Evolutionary conservation across 139 green algal species (phyloP).

Genomic region (Picochlorum sp.): DNA sequence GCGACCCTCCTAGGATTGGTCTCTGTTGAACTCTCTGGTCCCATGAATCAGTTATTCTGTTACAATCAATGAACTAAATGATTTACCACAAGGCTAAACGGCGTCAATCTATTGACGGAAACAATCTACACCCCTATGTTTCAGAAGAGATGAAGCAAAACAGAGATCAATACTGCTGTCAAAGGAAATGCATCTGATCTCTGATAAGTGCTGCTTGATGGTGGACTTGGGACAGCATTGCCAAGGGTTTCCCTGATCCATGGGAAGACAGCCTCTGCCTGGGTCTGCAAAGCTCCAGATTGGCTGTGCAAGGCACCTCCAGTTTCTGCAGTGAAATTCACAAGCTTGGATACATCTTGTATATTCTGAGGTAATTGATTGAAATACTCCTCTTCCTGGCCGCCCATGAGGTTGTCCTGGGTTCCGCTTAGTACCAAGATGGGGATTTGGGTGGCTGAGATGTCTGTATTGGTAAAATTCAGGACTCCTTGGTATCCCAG

Average conservation of each 20-base stretch:
- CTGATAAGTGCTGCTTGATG: too few species aligned
- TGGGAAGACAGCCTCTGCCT: background rate
- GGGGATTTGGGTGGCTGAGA: background rate
- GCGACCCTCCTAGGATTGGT: constrained; percentile 8
- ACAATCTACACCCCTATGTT: too few species aligned
- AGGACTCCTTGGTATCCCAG: background rate
- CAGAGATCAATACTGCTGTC: too few species aligned
- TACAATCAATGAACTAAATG: too few species aligned
- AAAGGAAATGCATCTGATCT: too few species aligned
- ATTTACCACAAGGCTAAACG: too few species aligned
- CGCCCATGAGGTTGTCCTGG: background rate
- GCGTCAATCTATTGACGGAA: too few species aligned
- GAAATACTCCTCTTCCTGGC: background rate
- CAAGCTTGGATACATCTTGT: background rate
- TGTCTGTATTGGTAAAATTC: background rate
- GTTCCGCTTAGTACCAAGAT: background rate
- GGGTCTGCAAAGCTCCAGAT: background rate
- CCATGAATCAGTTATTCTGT: too few species aligned
- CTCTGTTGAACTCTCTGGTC: too few species aligned
- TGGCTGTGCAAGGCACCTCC: background rate
- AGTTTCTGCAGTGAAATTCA: background rate
- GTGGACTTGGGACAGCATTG: too few species aligned
- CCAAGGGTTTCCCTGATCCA: background rate
- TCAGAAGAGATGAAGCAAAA: too few species aligned
- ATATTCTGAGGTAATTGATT: background rate